phyloP scores from a whole-genome alignment of 352 stramenopile species.

The Phytophthora foliorum region DNA sequence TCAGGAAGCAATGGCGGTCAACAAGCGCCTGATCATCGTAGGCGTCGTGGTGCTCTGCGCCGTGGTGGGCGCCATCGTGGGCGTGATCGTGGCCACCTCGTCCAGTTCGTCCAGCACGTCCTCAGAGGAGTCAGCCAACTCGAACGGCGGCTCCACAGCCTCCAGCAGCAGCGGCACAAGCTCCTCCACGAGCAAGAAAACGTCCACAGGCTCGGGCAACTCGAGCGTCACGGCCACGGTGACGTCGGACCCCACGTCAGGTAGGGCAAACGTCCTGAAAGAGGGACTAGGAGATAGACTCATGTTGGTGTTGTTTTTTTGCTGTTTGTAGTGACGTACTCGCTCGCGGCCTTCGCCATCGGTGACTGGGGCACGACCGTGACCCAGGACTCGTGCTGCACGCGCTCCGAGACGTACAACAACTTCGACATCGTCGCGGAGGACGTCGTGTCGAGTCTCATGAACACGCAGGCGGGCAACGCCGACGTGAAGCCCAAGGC shows the following conservation, averaged over 20 bases:
- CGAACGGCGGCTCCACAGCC: constrained; percentile 4
- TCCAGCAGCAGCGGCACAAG: constrained; percentile 21
- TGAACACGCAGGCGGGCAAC: constrained; percentile 61
- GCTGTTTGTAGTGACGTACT: constrained; percentile 47
- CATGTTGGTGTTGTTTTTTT: too few species aligned
- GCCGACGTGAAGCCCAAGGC: constrained; percentile 59
- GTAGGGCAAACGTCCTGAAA: too few species aligned
- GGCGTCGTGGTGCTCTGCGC: constrained; percentile 55
- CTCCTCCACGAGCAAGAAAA: constrained; percentile 32
- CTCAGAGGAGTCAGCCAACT: constrained; percentile 27
- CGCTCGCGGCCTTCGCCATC: constrained; percentile 71
- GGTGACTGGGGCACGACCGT: constrained; percentile 81
- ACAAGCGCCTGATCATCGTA: constrained; percentile 58
- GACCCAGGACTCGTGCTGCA: constrained; percentile 75
- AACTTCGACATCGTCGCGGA: constrained; percentile 76
- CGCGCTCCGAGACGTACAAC: constrained; percentile 57
- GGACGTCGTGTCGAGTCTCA: constrained; percentile 69
- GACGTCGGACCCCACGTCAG: constrained; percentile 41
- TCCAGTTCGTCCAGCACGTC: constrained; percentile 43
- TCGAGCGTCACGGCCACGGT: constrained; percentile 31
- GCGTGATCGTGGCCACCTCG: constrained; percentile 52
- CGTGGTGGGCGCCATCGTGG: constrained; percentile 54
- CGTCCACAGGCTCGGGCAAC: constrained; percentile 14
- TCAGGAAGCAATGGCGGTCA: constrained; percentile 33
- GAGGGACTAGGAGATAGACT: too few species aligned